Evolutionary conservation across 148 eudicot genomes (phyloP), one percentile per base, ranked within the genome.

Genomic region (Nyssa sinensis): DNA sequence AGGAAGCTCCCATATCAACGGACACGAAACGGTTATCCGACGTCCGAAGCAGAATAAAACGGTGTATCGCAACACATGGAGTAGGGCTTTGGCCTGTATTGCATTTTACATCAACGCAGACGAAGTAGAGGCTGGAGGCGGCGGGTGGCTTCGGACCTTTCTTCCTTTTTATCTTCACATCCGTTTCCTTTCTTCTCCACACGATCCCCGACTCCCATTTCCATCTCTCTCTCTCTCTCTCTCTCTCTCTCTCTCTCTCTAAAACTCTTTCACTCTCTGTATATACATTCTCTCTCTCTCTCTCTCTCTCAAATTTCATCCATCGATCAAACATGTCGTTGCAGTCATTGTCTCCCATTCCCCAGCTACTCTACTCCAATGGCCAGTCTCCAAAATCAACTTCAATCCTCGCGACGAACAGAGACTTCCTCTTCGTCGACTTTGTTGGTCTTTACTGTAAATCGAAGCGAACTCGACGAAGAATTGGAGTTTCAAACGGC

Each of bases 361-460:
- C 84, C 30, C 81, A 74, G 62, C 71, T 81, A 11, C 75, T 79
- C 66, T 81, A 74, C 83, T 70, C 78, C 11, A 59, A 64, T 67
- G 83, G 78, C 27, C 82, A 57, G 41, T 74, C 86, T 0, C 59
- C 77, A 13, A 81, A 47, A 27, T 72, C 66, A 1, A 14, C 49
- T 19, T 34, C 84, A 4, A 71, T 72, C 1, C 81, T 87, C 55
- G 84, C 84, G 9, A 67, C 77, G 14, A 81, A 29, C 49, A 81
- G 80, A 61, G 84, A 90, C 11, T 73, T 81, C 25, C 69, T 85
- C 7, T 81, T 89, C 58, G 84, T 85, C 13, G 96, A 93, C 61
- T 93, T 91, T 72, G 75, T 88, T 57, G 94, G 88, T 6, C 75
- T 93, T 16, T 73, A 78, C 13, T 78, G 81, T 34, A 82, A 80